phyloP scores from a whole-genome alignment of 2,329 filamentous ascomycete genomes.

The Colletotrichum brevisporum region DNA sequence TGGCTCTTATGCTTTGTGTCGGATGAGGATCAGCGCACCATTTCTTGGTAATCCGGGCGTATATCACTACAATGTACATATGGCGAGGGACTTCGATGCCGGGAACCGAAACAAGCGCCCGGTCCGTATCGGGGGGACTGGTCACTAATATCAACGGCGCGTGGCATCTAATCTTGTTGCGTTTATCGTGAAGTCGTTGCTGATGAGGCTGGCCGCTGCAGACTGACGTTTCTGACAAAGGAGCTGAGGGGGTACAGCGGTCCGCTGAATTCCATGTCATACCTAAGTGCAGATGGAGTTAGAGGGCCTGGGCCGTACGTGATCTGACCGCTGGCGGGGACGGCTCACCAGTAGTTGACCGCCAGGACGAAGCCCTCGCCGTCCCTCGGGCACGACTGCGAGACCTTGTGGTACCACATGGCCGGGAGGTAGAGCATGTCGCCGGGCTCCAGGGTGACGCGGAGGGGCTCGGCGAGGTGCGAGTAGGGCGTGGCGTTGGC shows the following conservation, averaged over 20 bases:
- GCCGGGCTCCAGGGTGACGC: constrained; percentile 78
- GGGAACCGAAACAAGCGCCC: constrained; percentile 19
- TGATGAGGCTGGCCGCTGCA: constrained; percentile 11
- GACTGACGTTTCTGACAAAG: constrained; percentile 64
- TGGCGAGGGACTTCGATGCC: constrained; percentile 10
- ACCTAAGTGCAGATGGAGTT: constrained; percentile 63
- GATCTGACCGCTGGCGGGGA: neutral
- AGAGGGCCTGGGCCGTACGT: neutral
- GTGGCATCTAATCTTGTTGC: neutral
- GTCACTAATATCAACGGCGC: constrained; percentile 10
- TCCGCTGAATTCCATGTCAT: constrained; percentile 84
- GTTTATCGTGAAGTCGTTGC: neutral
- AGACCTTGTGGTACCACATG: constrained; percentile 87
- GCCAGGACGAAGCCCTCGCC: constrained; percentile 82
- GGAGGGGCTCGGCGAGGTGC: constrained; percentile 69
- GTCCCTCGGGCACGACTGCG: constrained; percentile 76
- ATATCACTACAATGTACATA: constrained; percentile 38
- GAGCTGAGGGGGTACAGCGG: constrained; percentile 73
- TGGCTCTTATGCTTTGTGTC: neutral
- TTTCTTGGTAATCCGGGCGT: constrained; percentile 35
- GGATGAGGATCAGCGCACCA: neutral
- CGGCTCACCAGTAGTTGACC: constrained; percentile 82
- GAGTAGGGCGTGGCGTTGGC: constrained; percentile 71
- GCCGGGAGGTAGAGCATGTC: constrained; percentile 88
- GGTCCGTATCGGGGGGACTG: constrained; percentile 23